Evolutionary conservation across 2,329 filamentous ascomycete species (phyloP).

Genomic region (Ceratocystis colombiana): DNA sequence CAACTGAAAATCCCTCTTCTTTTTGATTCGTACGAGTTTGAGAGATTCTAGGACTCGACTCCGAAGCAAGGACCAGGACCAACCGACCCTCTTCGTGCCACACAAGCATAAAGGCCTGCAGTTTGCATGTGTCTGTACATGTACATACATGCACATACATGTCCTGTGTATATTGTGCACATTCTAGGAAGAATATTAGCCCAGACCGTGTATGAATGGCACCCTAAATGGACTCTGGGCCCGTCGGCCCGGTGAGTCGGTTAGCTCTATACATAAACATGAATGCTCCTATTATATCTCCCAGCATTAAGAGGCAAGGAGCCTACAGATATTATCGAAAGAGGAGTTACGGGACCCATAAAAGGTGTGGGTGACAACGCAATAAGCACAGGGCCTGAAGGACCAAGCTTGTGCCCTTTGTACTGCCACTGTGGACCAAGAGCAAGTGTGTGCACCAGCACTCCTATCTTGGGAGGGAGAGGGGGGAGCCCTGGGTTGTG

Average conservation of each 20-base stretch:
- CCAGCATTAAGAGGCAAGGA: not conserved
- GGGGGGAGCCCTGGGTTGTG: not conserved
- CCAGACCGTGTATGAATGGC: not conserved
- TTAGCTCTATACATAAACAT: constrained; percentile 2
- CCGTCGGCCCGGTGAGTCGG: constrained; percentile 9
- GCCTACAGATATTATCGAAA: not conserved
- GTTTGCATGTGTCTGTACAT: not conserved
- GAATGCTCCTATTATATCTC: not conserved
- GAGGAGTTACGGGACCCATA: not conserved
- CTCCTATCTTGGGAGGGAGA: not conserved
- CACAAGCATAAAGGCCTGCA: constrained; percentile 3
- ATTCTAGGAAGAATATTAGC: no score
- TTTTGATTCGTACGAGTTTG: constrained; percentile 12
- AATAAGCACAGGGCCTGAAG: not conserved
- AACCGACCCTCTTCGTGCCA: not conserved
- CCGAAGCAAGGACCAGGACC: not conserved
- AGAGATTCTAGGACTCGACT: not conserved
- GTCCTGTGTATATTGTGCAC: no score
- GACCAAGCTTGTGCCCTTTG: constrained; percentile 7
- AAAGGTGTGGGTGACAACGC: constrained; percentile 9
- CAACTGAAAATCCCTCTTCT: not conserved
- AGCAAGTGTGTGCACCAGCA: not conserved
- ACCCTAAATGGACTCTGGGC: not conserved
- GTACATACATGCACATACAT: not conserved
- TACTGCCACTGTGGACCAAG: constrained; percentile 2